These are phyloP conservation scores for Fusarium buharicum DNA, from an alignment of 2,329 filamentous ascomycete genomes.

Conservation along the genomic window DNA sequence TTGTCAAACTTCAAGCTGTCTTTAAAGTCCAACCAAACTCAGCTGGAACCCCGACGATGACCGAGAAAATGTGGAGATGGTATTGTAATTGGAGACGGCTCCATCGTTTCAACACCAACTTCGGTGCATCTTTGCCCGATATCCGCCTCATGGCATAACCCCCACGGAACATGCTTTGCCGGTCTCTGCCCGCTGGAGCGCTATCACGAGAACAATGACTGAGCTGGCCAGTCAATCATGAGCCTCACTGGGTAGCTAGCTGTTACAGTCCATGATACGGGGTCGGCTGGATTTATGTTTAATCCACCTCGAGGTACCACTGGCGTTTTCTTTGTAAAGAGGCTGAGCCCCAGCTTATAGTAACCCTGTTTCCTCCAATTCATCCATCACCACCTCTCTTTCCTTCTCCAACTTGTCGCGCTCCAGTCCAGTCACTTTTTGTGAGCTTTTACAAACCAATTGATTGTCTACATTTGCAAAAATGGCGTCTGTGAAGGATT, in stretches of 20 bases:
- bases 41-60: conserved; percentile 29
- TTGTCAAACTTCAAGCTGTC: neutral
- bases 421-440: neutral
- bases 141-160: conserved; percentile 15
- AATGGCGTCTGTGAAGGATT: conserved; percentile 65
- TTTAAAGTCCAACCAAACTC: neutral
- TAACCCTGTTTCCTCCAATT: conserved; percentile 5
- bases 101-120: conserved; percentile 30
- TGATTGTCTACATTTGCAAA: neutral
- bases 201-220: conserved; percentile 28
- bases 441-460: neutral
- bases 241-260: conserved; percentile 5
- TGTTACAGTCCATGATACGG: conserved; percentile 18
- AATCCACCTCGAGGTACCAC: conserved; percentile 30
- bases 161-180: conserved; percentile 20
- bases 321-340: conserved; percentile 35
- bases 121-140: conserved; percentile 39
- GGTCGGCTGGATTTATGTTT: conserved; percentile 21
- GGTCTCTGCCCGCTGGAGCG: conserved; percentile 14
- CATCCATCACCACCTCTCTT: conserved; percentile 4
- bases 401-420: neutral
- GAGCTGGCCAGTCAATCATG: conserved; percentile 16
- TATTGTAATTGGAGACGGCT: conserved; percentile 26
- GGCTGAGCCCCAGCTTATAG: conserved; percentile 23
- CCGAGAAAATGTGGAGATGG: conserved; percentile 37